Evolutionary conservation across 768 basidiomycete species (phyloP).

Genomic region (Xerocomellus amylosporus): DNA sequence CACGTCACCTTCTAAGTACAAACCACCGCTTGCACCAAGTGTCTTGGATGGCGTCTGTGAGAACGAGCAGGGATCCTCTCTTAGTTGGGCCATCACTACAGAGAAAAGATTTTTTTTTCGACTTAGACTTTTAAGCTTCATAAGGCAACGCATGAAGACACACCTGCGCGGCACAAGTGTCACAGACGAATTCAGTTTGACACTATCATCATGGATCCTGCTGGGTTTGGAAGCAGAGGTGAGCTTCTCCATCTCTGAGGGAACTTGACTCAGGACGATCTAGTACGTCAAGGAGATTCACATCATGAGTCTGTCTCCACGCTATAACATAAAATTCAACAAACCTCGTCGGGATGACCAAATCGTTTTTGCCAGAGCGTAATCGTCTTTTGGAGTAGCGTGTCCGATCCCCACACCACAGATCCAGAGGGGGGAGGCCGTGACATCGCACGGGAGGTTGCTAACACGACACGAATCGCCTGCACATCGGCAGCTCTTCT

Average conservation of each 20-base stretch:
- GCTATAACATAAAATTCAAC: slow-evolving; percentile 20
- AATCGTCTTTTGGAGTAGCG: slow-evolving; percentile 62
- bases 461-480: slow-evolving; percentile 76
- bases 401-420: slow-evolving; percentile 61
- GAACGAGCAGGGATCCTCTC: slow-evolving; percentile 77
- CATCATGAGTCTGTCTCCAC: slow-evolving; percentile 13
- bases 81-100: slow-evolving; percentile 78
- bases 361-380: slow-evolving; percentile 82
- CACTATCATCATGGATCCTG: slow-evolving; percentile 43
- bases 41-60: slow-evolving; percentile 77
- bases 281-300: slow-evolving; percentile 35
- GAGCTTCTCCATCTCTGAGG: slow-evolving; percentile 49
- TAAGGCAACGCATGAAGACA: slow-evolving; percentile 17
- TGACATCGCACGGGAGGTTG: slow-evolving; percentile 44
- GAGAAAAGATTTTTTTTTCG: not conserved
- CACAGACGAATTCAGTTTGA: slow-evolving; percentile 71
- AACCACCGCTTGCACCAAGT: slow-evolving; percentile 86
- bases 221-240: slow-evolving; percentile 21
- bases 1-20: slow-evolving; percentile 71
- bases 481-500: slow-evolving; percentile 84
- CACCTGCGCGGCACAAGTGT: slow-evolving; percentile 74
- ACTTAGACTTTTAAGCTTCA: not conserved
- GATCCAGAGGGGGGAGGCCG: slow-evolving; percentile 51
- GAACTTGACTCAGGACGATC: slow-evolving; percentile 78
- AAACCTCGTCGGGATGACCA: slow-evolving; percentile 72